Evolutionary conservation across 2,329 filamentous ascomycete genomes (phyloP), one percentile per base, ranked within the genome.

Genomic region (Penicillium brasilianum): DNA sequence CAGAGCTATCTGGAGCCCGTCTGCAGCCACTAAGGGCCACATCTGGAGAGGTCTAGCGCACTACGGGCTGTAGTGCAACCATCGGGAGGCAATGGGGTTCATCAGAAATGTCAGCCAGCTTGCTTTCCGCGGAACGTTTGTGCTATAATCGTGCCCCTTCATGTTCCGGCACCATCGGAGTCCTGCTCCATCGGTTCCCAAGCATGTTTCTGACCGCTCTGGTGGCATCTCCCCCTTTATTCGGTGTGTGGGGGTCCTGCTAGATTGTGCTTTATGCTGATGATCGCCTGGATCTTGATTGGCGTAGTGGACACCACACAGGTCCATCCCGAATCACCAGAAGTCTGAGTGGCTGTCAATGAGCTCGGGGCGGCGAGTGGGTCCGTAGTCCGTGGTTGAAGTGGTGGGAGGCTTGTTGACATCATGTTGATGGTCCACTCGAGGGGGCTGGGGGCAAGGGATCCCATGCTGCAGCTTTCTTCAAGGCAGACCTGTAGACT

Each of bases 51-150:
- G 22, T 56, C 52, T 53, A 55, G 57, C 57, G 44, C 57, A 53
- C 62, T 66, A 63, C 62, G 62, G 67, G 62, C 60, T 63, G 62
- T 64, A 67, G 68, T 69, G 63, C 63, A 48, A 65, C 66, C 65
- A 61, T 30, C 44, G 56, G 48, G 46, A 59, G 57, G 59, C 63
- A 69, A 67, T 69, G 14, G 54, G 58, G 61, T 66, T 68, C 57
- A 49, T 56, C 62, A 57, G 54, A 65, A 66, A 66, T 59, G 65
- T 70, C 62, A 69, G 65, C 66, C 14, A 36, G 39, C 46, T 25
- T 30, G 52, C 44, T 52, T 62, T 49, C 50, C 61, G 61, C 61
- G 57, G 57, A 54, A 5, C 62, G 61, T 60, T 59, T 37, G 41
- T 41, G 20, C 9, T 22, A 22, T 43, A 39, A 13, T 53, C 32